These are phyloP conservation scores for Punica granatum DNA, from an alignment of 345 rosid genomes.

Conservation along the genomic window DNA sequence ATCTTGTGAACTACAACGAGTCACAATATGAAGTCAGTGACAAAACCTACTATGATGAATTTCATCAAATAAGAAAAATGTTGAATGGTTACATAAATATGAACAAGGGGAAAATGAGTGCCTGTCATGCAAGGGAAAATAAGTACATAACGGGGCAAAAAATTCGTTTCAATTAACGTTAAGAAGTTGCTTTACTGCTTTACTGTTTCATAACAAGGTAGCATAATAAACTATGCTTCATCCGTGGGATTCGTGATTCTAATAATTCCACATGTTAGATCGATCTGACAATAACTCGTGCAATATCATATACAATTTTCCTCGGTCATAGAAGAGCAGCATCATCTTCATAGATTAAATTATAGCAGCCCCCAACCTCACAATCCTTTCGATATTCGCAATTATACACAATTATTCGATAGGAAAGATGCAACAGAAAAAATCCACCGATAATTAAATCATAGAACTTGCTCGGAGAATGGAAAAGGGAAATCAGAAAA, in stretches of 20 bases:
- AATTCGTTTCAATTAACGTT: neutral
- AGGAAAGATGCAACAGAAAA: too few relatives aligned
- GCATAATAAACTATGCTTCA: neutral
- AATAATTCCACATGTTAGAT: neutral
- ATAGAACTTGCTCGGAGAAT: neutral
- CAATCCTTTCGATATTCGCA: too few relatives aligned
- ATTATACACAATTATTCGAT: too few relatives aligned
- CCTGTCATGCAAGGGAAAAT: too few relatives aligned
- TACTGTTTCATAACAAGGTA: neutral
- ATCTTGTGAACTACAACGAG: slow-evolving; percentile 52
- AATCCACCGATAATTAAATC: neutral
- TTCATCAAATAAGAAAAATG: too few relatives aligned
- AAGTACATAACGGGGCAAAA: neutral
- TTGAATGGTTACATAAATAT: too few relatives aligned
- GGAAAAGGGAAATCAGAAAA: neutral
- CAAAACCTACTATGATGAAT: neutral
- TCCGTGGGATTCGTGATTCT: neutral
- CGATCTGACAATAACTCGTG: neutral
- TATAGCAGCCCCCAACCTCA: too few relatives aligned
- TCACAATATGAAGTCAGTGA: neutral
- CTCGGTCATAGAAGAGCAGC: neutral
- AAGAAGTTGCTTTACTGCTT: neutral
- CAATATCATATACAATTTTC: neutral
- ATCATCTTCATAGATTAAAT: neutral
- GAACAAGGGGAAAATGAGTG: too few relatives aligned